Conservation (phyloP, 208 protist genomes). For the Trypanosoma platydactyli region DNA sequence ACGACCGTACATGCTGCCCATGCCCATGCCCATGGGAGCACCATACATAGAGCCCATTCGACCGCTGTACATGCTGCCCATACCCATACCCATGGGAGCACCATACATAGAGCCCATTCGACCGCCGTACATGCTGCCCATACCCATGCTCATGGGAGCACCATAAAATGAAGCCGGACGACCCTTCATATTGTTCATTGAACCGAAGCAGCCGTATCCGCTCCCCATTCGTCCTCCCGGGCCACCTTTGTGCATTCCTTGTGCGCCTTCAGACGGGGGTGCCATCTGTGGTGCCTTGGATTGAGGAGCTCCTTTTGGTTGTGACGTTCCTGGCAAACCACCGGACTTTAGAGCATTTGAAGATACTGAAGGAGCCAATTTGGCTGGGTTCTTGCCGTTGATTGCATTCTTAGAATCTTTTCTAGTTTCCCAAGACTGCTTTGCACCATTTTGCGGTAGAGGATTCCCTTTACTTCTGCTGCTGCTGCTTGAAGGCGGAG, state of each 20-base stretch:
- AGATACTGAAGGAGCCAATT: no score
- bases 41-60: slow-evolving; percentile 31
- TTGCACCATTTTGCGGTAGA: no score
- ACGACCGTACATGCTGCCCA: slow-evolving; percentile 42
- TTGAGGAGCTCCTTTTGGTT: no score
- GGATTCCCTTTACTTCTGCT: no score
- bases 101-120: slow-evolving; percentile 32
- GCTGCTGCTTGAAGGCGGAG: no score
- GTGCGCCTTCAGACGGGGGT: not conserved
- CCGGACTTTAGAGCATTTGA: no score
- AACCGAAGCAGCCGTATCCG: slow-evolving; percentile 11
- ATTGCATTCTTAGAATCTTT: no score
- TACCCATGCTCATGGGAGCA: slow-evolving; percentile 15
- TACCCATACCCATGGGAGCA: slow-evolving; percentile 34
- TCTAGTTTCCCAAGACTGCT: no score
- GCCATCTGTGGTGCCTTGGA: no score
- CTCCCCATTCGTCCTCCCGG: slow-evolving; percentile 21
- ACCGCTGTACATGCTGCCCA: slow-evolving; percentile 42
- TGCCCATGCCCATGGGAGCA: slow-evolving; percentile 32
- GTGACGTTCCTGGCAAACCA: no score
- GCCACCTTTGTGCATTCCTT: slow-evolving; percentile 15
- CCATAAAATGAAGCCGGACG: not conserved
- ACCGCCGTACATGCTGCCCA: slow-evolving; percentile 29
- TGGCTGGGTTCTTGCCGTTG: no score
- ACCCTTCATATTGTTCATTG: slow-evolving; percentile 3